phyloP scores from a whole-genome alignment of 371 early-diverging fungal genomes.

The Sporodiniella umbellata region DNA sequence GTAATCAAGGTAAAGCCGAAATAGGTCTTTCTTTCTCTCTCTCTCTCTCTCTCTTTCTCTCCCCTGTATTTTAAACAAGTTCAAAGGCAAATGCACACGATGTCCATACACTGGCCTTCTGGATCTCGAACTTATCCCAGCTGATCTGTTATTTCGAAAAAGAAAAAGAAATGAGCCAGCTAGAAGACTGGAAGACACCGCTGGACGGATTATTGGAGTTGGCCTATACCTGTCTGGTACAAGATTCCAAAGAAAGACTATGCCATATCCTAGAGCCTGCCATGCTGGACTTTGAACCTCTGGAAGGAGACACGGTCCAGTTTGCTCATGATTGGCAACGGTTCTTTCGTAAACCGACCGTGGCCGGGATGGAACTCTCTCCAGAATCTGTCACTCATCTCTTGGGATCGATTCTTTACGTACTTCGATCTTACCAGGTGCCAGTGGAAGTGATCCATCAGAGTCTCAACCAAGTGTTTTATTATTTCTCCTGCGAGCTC shows the following conservation, averaged over 20 bases:
- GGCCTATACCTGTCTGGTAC: conserved; percentile 64
- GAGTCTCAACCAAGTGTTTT: conserved; percentile 68
- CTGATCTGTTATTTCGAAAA: conserved; percentile 81
- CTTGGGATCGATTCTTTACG: conserved; percentile 56
- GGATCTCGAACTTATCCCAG: conserved; percentile 82
- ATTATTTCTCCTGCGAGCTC: conserved; percentile 69
- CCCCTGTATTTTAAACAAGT: too few relatives aligned
- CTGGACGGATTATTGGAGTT: conserved; percentile 75
- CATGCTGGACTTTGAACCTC: conserved; percentile 72
- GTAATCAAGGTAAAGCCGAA: conserved; percentile 43
- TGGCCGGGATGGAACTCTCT: conserved; percentile 22
- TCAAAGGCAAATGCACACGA: conserved; percentile 25
- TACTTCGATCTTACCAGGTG: conserved; percentile 59
- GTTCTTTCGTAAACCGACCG: conserved; percentile 11
- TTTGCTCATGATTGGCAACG: conserved; percentile 67
- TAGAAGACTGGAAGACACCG: conserved; percentile 64
- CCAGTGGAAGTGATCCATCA: conserved; percentile 73
- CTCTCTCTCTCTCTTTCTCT: too few relatives aligned
- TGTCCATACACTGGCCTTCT: conserved; percentile 62
- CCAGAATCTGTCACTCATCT: conserved; percentile 65
- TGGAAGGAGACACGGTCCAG: conserved; percentile 63
- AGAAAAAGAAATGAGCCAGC: conserved; percentile 68
- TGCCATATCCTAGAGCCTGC: conserved; percentile 64
- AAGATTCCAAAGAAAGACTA: conserved; percentile 59
- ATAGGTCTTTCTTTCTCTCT: background rate